Evolutionary conservation across 257 asterid species (phyloP).

Genomic region (Cinchona pubescens): DNA sequence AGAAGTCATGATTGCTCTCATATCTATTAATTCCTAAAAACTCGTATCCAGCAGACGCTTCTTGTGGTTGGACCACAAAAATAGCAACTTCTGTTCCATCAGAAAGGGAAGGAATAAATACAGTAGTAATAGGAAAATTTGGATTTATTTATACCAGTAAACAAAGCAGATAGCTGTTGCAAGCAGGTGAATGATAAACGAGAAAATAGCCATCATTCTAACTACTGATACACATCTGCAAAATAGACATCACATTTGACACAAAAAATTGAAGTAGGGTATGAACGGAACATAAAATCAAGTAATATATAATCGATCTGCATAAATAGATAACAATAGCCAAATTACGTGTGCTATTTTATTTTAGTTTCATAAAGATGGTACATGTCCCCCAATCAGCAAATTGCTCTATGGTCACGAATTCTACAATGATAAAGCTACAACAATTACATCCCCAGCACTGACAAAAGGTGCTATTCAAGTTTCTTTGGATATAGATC

Average conservation of each 20-base stretch:
- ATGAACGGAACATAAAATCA: not conserved
- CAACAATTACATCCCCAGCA: constrained; percentile 48
- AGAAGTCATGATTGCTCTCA: not conserved
- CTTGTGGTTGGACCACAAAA: too few species aligned
- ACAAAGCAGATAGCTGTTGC: not conserved
- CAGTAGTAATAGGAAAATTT: not conserved
- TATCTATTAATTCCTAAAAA: constrained; percentile 1
- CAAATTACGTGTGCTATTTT: constrained; percentile 41
- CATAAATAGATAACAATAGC: constrained; percentile 19
- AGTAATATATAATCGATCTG: constrained; percentile 23
- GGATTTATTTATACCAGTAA: not conserved
- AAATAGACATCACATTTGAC: not conserved
- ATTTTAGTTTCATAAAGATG: constrained; percentile 41
- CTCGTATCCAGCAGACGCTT: not conserved
- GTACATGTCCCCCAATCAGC: constrained; percentile 49
- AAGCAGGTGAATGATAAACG: not conserved
- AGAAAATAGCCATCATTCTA: not conserved
- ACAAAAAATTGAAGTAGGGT: not conserved
- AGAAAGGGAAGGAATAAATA: not conserved
- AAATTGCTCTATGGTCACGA: constrained; percentile 55
- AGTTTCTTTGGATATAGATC: constrained; percentile 32
- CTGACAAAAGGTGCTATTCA: constrained; percentile 31
- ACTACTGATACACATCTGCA: not conserved
- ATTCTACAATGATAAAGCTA: constrained; percentile 60
- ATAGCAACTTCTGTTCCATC: not conserved